These are phyloP conservation scores for Licmophora abbreviata DNA, from an alignment of 108 stramenopile genomes.

Conservation along the genomic window DNA sequence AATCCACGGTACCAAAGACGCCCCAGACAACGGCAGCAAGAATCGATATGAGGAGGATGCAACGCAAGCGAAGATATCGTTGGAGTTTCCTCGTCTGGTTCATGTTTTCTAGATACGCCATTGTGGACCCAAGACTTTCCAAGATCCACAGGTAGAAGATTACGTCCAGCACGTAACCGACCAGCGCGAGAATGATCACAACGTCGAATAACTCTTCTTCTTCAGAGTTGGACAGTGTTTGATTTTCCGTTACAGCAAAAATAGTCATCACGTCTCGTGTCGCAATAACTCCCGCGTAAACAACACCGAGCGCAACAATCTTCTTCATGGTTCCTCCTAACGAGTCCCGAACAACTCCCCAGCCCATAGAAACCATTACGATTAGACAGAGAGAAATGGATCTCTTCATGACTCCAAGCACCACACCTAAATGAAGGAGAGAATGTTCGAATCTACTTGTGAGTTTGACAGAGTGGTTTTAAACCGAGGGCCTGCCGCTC, in stretches of 20 bases:
- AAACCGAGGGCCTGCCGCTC: not conserved
- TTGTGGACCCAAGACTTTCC: constrained; percentile 67
- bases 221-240: constrained; percentile 43
- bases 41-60: constrained; percentile 68
- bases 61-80: constrained; percentile 69
- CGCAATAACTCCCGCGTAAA: constrained; percentile 48
- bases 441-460: not conserved
- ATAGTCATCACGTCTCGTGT: constrained; percentile 64
- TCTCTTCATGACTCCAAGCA: constrained; percentile 65
- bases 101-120: constrained; percentile 82
- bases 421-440: constrained; percentile 28
- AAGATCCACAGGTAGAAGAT: constrained; percentile 82
- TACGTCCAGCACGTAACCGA: constrained; percentile 53
- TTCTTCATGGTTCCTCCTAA: constrained; percentile 59
- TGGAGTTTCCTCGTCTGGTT: constrained; percentile 64
- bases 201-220: constrained; percentile 70
- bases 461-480: not conserved
- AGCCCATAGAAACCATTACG: constrained; percentile 77
- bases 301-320: constrained; percentile 46
- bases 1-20: constrained; percentile 73
- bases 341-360: constrained; percentile 78
- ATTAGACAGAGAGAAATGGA: constrained; percentile 69
- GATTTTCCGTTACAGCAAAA: constrained; percentile 58
- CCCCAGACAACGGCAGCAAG: constrained; percentile 72
- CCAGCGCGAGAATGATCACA: constrained; percentile 59